Evolutionary conservation across 768 basidiomycete genomes (phyloP).

Genomic region (Russula vinacea): DNA sequence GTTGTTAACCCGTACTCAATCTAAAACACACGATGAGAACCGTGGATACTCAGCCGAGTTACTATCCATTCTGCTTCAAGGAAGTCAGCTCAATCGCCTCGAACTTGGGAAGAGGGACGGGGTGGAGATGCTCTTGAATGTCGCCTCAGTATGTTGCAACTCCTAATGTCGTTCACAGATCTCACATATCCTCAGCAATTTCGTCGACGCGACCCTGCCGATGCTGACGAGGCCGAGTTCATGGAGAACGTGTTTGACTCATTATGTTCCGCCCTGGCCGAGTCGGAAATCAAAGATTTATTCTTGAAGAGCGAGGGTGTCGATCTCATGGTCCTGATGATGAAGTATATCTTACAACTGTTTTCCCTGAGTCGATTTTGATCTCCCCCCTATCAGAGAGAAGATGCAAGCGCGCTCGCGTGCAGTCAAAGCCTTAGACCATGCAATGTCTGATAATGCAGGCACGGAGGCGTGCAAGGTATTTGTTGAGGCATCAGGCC

Average conservation of each 20-base stretch:
- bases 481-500: conserved; percentile 83
- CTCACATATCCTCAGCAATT: conserved; percentile 60
- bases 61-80: conserved; percentile 85
- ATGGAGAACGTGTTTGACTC: conserved; percentile 97
- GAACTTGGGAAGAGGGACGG: conserved; percentile 71
- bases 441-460: conserved; percentile 78
- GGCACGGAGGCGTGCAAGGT: conserved; percentile 70
- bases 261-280: conserved; percentile 80
- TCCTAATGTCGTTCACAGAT: conserved; percentile 20
- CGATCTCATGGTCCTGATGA: conserved; percentile 97
- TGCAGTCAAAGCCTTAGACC: conserved; percentile 87
- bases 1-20: conserved; percentile 72
- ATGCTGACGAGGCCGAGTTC: conserved; percentile 91
- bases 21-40: conserved; percentile 81
- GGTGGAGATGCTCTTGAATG: conserved; percentile 70
- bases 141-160: conserved; percentile 63
- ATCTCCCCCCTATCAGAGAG: conserved; percentile 49
- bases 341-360: conserved; percentile 62
- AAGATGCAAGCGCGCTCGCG: conserved; percentile 77
- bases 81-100: conserved; percentile 63
- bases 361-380: conserved; percentile 6
- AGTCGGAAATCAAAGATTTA: conserved; percentile 69
- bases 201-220: conserved; percentile 75
- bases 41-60: conserved; percentile 91
- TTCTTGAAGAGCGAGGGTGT: conserved; percentile 92